These are phyloP conservation scores for Ophiostoma perfectum DNA, from an alignment of 2,329 filamentous ascomycete species.

Conservation along the genomic window DNA sequence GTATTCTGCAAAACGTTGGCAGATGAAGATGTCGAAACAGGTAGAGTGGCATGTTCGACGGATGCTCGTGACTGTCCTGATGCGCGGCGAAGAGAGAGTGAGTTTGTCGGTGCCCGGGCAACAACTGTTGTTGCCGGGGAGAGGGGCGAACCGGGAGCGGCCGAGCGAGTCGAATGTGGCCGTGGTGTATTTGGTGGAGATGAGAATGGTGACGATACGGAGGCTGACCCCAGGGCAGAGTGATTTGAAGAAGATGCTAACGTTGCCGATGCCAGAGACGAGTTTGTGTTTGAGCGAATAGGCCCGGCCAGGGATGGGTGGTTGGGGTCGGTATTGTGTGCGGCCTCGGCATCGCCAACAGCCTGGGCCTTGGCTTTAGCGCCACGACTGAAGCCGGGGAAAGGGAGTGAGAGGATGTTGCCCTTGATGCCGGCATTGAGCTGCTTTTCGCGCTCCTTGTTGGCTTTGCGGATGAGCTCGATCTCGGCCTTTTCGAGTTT, in stretches of 20 bases:
- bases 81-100: neutral
- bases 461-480: slow-evolving; percentile 69
- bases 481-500: slow-evolving; percentile 81
- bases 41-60: neutral
- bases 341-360: neutral
- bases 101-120: neutral
- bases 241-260: neutral
- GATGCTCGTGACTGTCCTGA: neutral
- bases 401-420: slow-evolving; percentile 18
- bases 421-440: slow-evolving; percentile 25
- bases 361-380: neutral
- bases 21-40: slow-evolving; percentile 2
- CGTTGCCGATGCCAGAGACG: slow-evolving; percentile 13
- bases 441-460: slow-evolving; percentile 53
- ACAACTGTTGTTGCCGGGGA: slow-evolving; percentile 7
- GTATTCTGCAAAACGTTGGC: slow-evolving; percentile 11
- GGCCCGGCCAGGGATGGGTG: neutral
- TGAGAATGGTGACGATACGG: neutral
- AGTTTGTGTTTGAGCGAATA: slow-evolving; percentile 3
- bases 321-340: neutral
- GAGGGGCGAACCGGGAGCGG: neutral
- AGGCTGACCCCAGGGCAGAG: neutral
- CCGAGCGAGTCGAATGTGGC: neutral
- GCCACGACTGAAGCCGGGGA: neutral
- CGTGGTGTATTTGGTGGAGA: neutral